Base-by-base conservation (phyloP, 495 filamentous ascomycete species). In the Bacidia gigantensis region DNA sequence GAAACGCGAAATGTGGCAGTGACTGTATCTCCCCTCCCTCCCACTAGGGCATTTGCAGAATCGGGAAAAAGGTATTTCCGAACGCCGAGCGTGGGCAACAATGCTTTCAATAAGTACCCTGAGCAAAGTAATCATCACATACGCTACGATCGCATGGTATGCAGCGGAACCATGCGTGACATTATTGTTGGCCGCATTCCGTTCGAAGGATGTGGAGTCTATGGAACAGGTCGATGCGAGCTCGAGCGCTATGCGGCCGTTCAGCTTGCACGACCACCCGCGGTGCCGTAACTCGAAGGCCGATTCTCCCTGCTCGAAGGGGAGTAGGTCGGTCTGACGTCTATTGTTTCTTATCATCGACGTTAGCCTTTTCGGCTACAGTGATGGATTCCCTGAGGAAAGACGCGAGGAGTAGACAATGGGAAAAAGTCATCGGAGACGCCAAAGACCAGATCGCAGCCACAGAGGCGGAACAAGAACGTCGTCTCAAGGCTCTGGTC, bases 321-420 rank as follows among this genome's bases (percentile, higher is more conserved):
- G 70, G 69, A 57, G 55, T 73, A 29, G 64, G 65, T 10, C 66
- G 62, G 53, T 69, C 67, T 58, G 72, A 79, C 64, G 58, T 77
- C 21, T 82, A 77, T 53, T 83, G 79, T 20, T 71, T 78, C 21
- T 77, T 72, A 58, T 82, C 81, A 54, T 77, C 78, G 1, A 72
- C 77, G 23, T 72, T 83, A 21, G 72, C 81, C 43, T 77, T 74
- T 10, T 72, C 75, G 9, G 81, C 80, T 1, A 73, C 78, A 29
- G 61, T 80, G 0, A 62, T 69, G 14, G 81, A 83, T 59, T 70
- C 71, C 0, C 62, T 62, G 22, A 64, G 64, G 11, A 84, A 86
- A 60, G 67, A 76, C 47, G 56, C 61, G 11, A 67, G 73, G 52
- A 69, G 68, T 32, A 62, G 67, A 39, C 68, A 80, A 56, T 79